These are phyloP conservation scores for Pascua guehoae DNA, from an alignment of 1,284 basidiomycete genomes.

Conservation along the genomic window DNA sequence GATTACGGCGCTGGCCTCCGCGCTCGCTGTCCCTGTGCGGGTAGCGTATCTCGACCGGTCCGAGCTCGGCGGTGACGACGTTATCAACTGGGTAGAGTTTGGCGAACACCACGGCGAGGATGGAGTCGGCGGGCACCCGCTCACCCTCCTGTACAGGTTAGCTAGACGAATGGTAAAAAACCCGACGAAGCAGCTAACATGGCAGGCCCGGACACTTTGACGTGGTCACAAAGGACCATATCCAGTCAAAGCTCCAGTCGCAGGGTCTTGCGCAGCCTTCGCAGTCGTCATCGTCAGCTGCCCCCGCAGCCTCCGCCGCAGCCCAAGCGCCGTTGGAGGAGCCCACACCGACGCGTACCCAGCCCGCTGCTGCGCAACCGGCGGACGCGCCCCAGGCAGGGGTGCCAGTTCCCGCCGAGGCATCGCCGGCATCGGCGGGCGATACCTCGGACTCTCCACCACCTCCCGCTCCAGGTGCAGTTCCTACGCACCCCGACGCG, in stretches of 20 bases:
- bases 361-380: no score
- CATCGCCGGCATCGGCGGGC: no score
- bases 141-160: conserved; percentile 68
- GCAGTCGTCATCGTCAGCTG: no score
- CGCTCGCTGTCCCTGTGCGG: conserved; percentile 64
- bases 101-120: conserved; percentile 43
- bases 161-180: conserved; percentile 26
- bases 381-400: no score
- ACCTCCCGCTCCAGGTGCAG: no score
- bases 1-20: conserved; percentile 70
- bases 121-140: conserved; percentile 48
- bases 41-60: conserved; percentile 74
- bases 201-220: conserved; percentile 72
- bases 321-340: no score
- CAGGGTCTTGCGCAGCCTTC: neutral
- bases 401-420: no score
- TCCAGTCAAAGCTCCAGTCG: neutral
- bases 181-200: conserved; percentile 1
- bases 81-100: conserved; percentile 63
- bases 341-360: no score
- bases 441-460: no score
- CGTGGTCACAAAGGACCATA: conserved; percentile 54
- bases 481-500: no score
- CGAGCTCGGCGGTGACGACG: conserved; percentile 41
- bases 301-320: no score